phyloP scores from a whole-genome alignment of 1,284 basidiomycete genomes.

The Pseudozyma flocculosa region DNA sequence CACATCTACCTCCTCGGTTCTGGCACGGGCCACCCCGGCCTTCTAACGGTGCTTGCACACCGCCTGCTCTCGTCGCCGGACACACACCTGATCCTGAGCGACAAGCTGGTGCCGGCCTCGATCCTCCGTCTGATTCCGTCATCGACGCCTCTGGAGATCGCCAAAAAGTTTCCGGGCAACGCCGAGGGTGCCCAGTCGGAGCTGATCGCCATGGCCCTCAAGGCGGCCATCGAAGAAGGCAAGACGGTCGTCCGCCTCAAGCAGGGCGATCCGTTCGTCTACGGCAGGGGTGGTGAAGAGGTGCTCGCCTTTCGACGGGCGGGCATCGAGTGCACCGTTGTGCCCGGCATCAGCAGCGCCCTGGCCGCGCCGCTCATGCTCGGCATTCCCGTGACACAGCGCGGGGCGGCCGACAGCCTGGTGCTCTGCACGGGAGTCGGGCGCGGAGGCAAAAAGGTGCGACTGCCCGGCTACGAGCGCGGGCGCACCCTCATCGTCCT shows the following conservation, averaged over 20 bases:
- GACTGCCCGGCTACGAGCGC: conserved; percentile 81
- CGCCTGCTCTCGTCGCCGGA: conserved; percentile 69
- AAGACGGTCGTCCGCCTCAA: conserved; percentile 88
- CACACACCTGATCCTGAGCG: conserved; percentile 84
- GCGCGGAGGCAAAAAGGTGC: conserved; percentile 77
- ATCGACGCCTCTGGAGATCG: conserved; percentile 69
- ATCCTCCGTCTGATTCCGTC: conserved; percentile 83
- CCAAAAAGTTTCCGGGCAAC: conserved; percentile 95
- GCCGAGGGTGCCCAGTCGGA: conserved; percentile 91
- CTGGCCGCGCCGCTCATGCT: conserved; percentile 86
- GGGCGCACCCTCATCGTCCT: conserved; percentile 77
- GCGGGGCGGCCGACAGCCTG: conserved; percentile 86
- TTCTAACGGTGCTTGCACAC: conserved; percentile 85
- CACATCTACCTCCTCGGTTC: conserved; percentile 77
- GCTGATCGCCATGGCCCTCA: conserved; percentile 85
- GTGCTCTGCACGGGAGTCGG: conserved; percentile 92
- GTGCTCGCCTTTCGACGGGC: conserved; percentile 83
- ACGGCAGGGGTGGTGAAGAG: conserved; percentile 91
- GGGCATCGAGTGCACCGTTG: conserved; percentile 77
- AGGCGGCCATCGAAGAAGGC: conserved; percentile 73
- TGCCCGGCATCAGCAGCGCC: conserved; percentile 86
- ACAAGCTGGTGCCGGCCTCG: conserved; percentile 92
- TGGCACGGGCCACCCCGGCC: conserved; percentile 87
- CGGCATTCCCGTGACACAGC: conserved; percentile 89
- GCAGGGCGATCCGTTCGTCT: conserved; percentile 94